Evolutionary conservation across 2,329 filamentous ascomycete genomes (phyloP), one percentile per base, ranked within the genome.

Genomic region (Dryadomyces quercus-mongolicae): DNA sequence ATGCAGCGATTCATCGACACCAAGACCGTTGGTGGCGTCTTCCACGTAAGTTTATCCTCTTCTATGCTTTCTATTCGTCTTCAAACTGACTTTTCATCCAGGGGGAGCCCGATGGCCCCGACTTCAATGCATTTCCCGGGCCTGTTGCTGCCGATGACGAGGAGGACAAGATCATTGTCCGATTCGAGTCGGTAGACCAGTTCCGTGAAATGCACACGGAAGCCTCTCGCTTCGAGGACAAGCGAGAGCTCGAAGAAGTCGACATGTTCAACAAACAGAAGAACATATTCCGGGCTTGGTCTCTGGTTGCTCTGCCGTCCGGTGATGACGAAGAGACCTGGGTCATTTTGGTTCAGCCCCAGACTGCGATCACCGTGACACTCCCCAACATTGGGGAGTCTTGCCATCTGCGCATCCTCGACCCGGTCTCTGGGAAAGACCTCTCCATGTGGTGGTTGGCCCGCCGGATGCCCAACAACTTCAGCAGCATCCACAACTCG

Each of bases 241-340:
- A 48, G 1, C n/a, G 56, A 0, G 60, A 62, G 21, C 15, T 34
- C 20, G 59, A 65, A 25, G 67, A 66, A 9, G 57, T 68, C 0
- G 61, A 63, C 3, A 58, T 62, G 13, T 68, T 69, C 62, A 72
- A 72, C 60, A 65, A 63, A 31, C 60, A 62, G 16, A 59, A 67
- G 1, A 48, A 36, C 10, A 18, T 42, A 0, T 59, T 58, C 55
- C 51, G 52, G 2, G 59, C 57, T 1, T 62, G 61, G 61, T 42
- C 56, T 5, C 36, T 62, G 2, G 4, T 57, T 8, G 48, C 49
- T 1, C 20, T 58, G 2, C 52, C 57, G 2, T 38, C 47, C 5
- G 36, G 44, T 1, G 52, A 59, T 0, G 55, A 58, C 2, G 47
- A 54, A 1, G 56, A 60, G 1, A 49, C 43, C 1, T 62, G 59